Conservation (phyloP, 768 basidiomycete species). For the Leccinum obscurum region DNA sequence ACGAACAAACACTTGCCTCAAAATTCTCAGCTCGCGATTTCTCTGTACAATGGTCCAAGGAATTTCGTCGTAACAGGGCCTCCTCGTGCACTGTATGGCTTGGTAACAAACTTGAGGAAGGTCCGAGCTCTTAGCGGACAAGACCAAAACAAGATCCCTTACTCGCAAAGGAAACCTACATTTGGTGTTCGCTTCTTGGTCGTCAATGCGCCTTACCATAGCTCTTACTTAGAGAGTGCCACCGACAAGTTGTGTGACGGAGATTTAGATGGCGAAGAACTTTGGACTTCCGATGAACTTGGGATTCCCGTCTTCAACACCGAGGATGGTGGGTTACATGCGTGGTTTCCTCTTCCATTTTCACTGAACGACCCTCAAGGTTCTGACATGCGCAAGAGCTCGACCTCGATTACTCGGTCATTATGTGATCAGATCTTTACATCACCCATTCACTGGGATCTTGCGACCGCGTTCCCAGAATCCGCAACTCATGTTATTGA, state of each 20-base stretch:
- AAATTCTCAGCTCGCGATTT: conserved; percentile 79
- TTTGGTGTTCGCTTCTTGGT: conserved; percentile 93
- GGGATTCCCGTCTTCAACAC: conserved; percentile 89
- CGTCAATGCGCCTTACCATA: conserved; percentile 97
- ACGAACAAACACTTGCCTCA: conserved; percentile 84
- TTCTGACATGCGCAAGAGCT: conserved; percentile 71
- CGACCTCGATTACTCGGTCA: conserved; percentile 79
- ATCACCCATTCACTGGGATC: conserved; percentile 88
- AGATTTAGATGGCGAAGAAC: conserved; percentile 74
- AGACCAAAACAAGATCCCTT: conserved; percentile 93
- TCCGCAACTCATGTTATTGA: conserved; percentile 93
- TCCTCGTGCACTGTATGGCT: conserved; percentile 87
- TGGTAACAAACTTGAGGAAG: conserved; percentile 89
- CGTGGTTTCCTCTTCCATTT: conserved; percentile 19
- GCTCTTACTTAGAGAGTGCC: conserved; percentile 72
- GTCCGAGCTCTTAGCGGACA: conserved; percentile 81
- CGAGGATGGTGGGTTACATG: conserved; percentile 70
- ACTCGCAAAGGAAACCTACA: conserved; percentile 91
- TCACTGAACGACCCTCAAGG: conserved; percentile 47
- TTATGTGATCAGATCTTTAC: conserved; percentile 95
- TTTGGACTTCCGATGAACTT: conserved; percentile 71
- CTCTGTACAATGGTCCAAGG: conserved; percentile 90
- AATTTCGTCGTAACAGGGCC: conserved; percentile 94
- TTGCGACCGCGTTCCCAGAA: conserved; percentile 86
- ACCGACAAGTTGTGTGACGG: conserved; percentile 75